Percentiles rank a stretch among this genome's conserved stretches.
These are phyloP conservation scores for Termitomyces sp. DNA, from an alignment of 768 basidiomycete genomes.

Conservation along the genomic window DNA sequence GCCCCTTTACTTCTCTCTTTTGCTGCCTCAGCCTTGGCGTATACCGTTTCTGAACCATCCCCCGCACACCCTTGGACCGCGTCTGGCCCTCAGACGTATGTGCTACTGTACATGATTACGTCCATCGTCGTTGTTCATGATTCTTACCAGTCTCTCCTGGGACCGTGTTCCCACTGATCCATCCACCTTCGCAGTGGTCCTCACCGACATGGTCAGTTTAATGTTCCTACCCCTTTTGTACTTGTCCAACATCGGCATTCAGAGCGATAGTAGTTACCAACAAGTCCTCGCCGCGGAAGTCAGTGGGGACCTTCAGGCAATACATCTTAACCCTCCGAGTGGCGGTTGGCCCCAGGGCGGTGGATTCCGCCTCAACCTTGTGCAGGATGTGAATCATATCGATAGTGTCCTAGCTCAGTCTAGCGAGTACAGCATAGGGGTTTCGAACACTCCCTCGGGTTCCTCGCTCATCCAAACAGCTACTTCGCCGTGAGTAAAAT, in stretches of 20 bases:
- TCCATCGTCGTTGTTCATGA: not conserved
- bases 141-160: conserved; percentile 49
- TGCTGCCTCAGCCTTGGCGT: conserved; percentile 56
- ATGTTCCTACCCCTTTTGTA: not conserved
- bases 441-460: conserved; percentile 13
- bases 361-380: conserved; percentile 70
- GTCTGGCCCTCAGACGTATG: conserved; percentile 42
- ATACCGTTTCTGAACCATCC: conserved; percentile 51
- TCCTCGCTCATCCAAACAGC: conserved; percentile 13
- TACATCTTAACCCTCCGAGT: conserved; percentile 46
- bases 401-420: conserved; percentile 69
- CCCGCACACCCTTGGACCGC: conserved; percentile 48
- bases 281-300: conserved; percentile 55
- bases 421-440: conserved; percentile 42
- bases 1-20: conserved; percentile 39
- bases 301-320: conserved; percentile 34
- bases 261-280: conserved; percentile 29
- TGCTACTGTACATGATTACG: not conserved
- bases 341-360: conserved; percentile 60
- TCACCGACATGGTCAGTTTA: conserved; percentile 53
- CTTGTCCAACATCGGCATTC: not conserved
- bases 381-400: conserved; percentile 38
- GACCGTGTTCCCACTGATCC: conserved; percentile 59
- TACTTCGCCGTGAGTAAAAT: conserved; percentile 18
- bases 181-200: conserved; percentile 59